These are phyloP conservation scores for Aspergillus sp. DNA, from an alignment of 2,329 filamentous ascomycete genomes.

Conservation along the genomic window DNA sequence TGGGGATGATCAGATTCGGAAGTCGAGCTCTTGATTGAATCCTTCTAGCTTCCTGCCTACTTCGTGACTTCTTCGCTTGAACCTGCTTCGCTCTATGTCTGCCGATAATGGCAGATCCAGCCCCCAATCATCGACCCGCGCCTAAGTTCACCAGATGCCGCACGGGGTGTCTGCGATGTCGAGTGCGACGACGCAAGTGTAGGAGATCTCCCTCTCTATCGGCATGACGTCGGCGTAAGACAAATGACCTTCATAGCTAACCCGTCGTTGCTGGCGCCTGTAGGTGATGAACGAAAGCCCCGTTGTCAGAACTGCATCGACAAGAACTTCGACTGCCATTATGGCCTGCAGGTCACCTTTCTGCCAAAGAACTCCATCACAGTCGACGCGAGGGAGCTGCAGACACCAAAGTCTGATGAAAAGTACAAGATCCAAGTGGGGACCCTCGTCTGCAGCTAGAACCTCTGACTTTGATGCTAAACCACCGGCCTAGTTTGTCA, in stretches of 20 bases:
- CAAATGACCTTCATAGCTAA: neutral
- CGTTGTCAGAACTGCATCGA: conserved; percentile 49
- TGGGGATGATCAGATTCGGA: neutral
- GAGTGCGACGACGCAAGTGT: conserved; percentile 52
- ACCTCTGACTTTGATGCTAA: conserved; percentile 5
- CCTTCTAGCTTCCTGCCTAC: neutral
- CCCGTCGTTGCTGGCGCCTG: neutral
- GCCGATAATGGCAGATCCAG: conserved; percentile 1
- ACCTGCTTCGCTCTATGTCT: neutral
- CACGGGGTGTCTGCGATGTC: conserved; percentile 52
- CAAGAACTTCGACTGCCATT: conserved; percentile 50
- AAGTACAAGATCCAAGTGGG: conserved; percentile 23
- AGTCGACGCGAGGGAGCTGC: conserved; percentile 20
- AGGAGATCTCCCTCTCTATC: conserved; percentile 15
- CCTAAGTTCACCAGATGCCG: conserved; percentile 26
- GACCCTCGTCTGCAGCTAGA: neutral
- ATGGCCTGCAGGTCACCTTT: conserved; percentile 50
- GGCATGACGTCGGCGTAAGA: neutral
- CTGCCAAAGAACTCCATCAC: conserved; percentile 51
- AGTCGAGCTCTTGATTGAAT: neutral
- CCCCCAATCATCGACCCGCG: neutral
- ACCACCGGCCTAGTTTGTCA: conserved; percentile 21
- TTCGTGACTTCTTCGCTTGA: neutral
- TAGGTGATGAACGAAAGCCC: conserved; percentile 54
- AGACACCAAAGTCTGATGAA: neutral